These are phyloP conservation scores for Trichoderma guizhouense DNA, from an alignment of 2,329 filamentous ascomycete genomes.

Conservation along the genomic window DNA sequence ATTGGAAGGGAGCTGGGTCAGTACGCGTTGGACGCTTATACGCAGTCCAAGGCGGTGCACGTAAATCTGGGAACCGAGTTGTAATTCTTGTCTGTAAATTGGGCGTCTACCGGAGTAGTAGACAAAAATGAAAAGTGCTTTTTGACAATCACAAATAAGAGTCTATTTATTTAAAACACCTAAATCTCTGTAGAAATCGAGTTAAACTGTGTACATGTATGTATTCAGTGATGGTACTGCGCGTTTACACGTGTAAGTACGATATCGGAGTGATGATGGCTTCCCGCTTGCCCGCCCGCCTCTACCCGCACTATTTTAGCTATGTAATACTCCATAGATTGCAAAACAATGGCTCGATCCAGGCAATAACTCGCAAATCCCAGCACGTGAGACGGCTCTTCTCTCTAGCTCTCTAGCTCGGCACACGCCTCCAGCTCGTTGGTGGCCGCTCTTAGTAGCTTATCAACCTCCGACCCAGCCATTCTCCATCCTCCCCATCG, in stretches of 20 bases:
- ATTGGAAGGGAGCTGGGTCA: slow-evolving; percentile 33
- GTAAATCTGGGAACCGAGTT: background rate
- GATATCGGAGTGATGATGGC: background rate
- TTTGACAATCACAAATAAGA: background rate
- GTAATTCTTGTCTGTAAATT: background rate
- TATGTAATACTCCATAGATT: background rate
- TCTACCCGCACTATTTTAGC: background rate
- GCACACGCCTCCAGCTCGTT: background rate
- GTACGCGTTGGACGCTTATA: slow-evolving; percentile 32
- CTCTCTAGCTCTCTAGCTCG: background rate
- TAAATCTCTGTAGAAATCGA: background rate
- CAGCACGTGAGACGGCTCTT: background rate
- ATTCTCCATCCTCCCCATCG: background rate
- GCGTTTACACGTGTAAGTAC: background rate
- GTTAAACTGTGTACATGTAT: background rate
- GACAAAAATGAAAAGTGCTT: background rate
- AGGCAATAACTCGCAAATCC: background rate
- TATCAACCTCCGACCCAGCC: background rate
- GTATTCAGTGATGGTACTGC: background rate
- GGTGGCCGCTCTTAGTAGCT: background rate
- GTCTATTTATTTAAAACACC: background rate
- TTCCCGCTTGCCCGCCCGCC: background rate
- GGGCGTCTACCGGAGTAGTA: background rate
- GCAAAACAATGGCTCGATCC: background rate
- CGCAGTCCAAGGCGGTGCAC: slow-evolving; percentile 28